phyloP scores from a whole-genome alignment of 768 basidiomycete species.

The Mycena indigotica region DNA sequence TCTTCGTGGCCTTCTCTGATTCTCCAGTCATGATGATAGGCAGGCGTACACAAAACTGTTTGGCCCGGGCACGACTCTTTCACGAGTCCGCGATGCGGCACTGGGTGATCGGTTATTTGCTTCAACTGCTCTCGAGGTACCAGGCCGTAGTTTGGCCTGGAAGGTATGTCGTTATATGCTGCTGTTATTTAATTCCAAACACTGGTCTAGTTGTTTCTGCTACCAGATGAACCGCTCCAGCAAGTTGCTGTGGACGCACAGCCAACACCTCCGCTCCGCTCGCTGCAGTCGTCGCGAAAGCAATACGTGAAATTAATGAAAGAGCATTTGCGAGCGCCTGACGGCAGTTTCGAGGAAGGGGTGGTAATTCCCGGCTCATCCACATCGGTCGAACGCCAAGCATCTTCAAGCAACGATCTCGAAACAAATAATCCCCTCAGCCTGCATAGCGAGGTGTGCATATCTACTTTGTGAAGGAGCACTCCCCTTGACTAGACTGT shows the following conservation, averaged over 20 bases:
- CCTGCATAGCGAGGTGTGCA: slow-evolving; percentile 67
- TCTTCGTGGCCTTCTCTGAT: slow-evolving; percentile 1
- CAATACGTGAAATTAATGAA: slow-evolving; percentile 60
- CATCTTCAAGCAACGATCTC: slow-evolving; percentile 44
- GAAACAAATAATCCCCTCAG: slow-evolving; percentile 82
- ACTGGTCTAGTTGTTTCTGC: slow-evolving; percentile 63
- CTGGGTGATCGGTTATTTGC: slow-evolving; percentile 62
- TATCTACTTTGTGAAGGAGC: slow-evolving; percentile 1
- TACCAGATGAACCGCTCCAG: slow-evolving; percentile 65
- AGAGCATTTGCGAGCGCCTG: slow-evolving; percentile 80
- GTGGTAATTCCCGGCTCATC: slow-evolving; percentile 56
- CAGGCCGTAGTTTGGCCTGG: slow-evolving; percentile 85
- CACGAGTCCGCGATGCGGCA: slow-evolving; percentile 69
- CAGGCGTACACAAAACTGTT: slow-evolving; percentile 50
- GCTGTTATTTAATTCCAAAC: slow-evolving; percentile 17
- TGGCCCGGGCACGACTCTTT: slow-evolving; percentile 53
- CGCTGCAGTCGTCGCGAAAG: slow-evolving; percentile 53
- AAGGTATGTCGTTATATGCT: slow-evolving; percentile 53
- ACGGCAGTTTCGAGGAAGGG: slow-evolving; percentile 79
- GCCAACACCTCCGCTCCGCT: slow-evolving; percentile 38
- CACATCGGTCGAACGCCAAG: slow-evolving; percentile 34
- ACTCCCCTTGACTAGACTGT: slow-evolving; percentile 6
- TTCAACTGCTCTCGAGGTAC: slow-evolving; percentile 47
- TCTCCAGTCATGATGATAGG: slow-evolving; percentile 30
- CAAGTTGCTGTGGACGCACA: slow-evolving; percentile 39